phyloP scores from a whole-genome alignment of 2,329 filamentous ascomycete species.

The Sarocladium strictum region DNA sequence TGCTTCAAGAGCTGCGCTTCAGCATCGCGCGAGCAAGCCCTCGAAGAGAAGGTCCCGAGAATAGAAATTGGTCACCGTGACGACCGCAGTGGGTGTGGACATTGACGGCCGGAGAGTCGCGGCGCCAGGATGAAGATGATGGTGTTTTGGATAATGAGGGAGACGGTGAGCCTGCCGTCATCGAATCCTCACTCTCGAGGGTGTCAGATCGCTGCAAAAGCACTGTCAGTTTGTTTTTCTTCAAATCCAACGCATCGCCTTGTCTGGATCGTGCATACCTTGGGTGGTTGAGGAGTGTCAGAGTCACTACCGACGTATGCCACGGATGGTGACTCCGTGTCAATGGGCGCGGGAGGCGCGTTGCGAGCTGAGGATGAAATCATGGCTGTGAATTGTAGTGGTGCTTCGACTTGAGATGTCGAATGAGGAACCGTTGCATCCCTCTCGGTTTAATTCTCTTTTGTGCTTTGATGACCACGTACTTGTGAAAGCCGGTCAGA shows the following conservation, averaged over 20 bases:
- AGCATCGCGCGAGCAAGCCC: conserved; percentile 37
- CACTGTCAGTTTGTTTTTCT: neutral
- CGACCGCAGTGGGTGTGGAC: conserved; percentile 49
- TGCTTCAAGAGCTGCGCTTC: conserved; percentile 12
- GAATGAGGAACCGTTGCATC: conserved; percentile 3
- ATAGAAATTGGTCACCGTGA: conserved; percentile 48
- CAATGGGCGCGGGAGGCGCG: conserved; percentile 6
- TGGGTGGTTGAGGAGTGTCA: neutral
- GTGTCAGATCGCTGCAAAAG: neutral
- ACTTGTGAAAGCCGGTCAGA: neutral
- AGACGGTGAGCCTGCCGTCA: neutral
- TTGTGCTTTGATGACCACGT: neutral
- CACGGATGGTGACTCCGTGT: conserved; percentile 3
- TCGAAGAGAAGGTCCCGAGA: conserved; percentile 40
- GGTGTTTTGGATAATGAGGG: neutral
- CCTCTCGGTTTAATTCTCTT: neutral
- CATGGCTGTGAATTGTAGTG: conserved; percentile 4
- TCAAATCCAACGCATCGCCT: too few species aligned
- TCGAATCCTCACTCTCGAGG: neutral
- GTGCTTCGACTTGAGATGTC: neutral
- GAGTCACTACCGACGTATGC: neutral
- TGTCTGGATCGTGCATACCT: neutral
- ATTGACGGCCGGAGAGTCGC: conserved; percentile 35
- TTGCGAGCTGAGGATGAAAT: conserved; percentile 1
- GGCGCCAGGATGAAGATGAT: neutral